These are phyloP conservation scores for Aureobasidium sp. DNA, from an alignment of 2,329 filamentous ascomycete genomes.

Conservation along the genomic window DNA sequence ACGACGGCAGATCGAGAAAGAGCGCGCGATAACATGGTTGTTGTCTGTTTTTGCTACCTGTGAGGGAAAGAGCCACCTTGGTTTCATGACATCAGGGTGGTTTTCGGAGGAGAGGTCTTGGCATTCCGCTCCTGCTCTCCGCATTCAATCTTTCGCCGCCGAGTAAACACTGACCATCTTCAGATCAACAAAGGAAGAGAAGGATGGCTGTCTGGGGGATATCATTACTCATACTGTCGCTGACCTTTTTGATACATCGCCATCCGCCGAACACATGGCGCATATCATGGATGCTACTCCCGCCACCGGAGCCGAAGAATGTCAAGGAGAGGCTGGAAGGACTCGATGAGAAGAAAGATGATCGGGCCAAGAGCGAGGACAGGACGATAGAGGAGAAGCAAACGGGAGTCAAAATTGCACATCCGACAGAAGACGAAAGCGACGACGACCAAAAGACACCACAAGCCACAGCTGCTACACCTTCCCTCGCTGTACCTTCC, in stretches of 20 bases:
- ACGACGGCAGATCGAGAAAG: constrained; percentile 20
- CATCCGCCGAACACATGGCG: constrained; percentile 33
- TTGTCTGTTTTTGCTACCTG: no score
- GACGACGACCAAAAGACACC: constrained; percentile 25
- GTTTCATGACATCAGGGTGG: constrained; percentile 12
- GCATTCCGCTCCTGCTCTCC: background rate
- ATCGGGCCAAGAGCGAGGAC: background rate
- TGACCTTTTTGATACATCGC: constrained; percentile 35
- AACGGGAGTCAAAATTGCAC: background rate
- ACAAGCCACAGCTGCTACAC: constrained; percentile 23
- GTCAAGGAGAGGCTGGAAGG: background rate
- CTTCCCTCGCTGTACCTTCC: constrained; percentile 19
- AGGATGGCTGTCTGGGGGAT: constrained; percentile 38
- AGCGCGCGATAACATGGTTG: constrained; percentile 11
- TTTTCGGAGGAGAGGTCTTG: constrained; percentile 4
- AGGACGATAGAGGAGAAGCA: background rate
- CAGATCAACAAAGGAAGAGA: background rate
- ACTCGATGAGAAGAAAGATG: background rate
- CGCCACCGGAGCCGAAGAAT: constrained; percentile 6
- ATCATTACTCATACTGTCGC: constrained; percentile 33
- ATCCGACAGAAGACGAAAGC: background rate
- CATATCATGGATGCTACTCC: constrained; percentile 24
- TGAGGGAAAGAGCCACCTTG: no score
- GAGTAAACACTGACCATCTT: background rate
- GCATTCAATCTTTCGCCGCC: background rate